A percentile compares a stretch with the other conserved stretches of the same genome.
Evolutionary conservation across 257 asterid species (phyloP).

Genomic region (Penstemon barbatus): DNA sequence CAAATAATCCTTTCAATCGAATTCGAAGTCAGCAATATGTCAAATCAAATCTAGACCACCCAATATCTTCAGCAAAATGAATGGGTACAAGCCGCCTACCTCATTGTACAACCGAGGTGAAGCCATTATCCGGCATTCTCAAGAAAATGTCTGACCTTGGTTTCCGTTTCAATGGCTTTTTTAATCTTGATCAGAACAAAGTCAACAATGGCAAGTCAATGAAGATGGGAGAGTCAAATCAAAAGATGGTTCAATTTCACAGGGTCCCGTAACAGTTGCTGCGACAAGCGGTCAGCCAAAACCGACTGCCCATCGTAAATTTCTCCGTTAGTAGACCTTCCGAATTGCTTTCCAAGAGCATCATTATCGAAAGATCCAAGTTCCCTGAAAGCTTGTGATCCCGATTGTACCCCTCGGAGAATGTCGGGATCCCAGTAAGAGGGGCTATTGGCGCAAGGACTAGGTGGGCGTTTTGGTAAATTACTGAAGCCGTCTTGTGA

Average conservation of each 20-base stretch:
- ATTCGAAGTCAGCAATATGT: constrained; percentile 34
- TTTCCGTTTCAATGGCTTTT: neutral
- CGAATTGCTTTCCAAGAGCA: constrained; percentile 58
- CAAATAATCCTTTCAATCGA: constrained; percentile 31
- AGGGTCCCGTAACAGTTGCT: constrained; percentile 66
- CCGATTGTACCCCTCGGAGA: constrained; percentile 57
- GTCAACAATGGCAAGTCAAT: constrained; percentile 31
- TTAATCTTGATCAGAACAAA: neutral
- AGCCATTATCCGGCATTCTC: neutral
- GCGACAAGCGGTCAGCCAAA: constrained; percentile 79
- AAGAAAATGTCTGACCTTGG: neutral
- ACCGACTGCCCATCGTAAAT: constrained; percentile 62
- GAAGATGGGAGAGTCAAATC: constrained; percentile 58
- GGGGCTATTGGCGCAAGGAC: constrained; percentile 38
- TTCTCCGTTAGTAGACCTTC: constrained; percentile 49
- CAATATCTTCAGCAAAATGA: constrained; percentile 22
- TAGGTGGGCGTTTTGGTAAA: constrained; percentile 49
- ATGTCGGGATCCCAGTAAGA: constrained; percentile 82
- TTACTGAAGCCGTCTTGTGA: constrained; percentile 60
- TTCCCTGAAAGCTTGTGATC: constrained; percentile 66
- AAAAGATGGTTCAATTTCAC: constrained; percentile 57
- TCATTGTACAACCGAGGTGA: neutral
- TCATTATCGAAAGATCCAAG: constrained; percentile 52
- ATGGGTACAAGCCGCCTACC: neutral
- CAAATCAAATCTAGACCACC: constrained; percentile 29